Evolutionary conservation across 305 asterid genomes (phyloP).

Genomic region (Fraxinus dipetala): DNA sequence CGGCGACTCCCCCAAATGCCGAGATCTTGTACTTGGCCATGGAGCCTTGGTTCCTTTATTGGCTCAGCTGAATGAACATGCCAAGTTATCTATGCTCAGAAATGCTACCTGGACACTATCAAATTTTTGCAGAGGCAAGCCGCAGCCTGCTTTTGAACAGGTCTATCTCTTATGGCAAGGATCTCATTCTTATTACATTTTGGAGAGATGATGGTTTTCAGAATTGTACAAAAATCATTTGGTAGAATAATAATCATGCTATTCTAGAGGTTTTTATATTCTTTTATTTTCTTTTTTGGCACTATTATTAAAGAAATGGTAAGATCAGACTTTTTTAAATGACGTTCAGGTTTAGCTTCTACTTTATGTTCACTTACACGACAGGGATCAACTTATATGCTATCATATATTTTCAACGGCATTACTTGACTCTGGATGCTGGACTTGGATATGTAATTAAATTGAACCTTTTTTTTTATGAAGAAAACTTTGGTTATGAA

Average conservation of each 20-base stretch:
- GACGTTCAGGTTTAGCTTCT: background rate
- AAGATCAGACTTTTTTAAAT: background rate
- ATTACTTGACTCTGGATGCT: background rate
- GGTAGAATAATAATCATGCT: background rate
- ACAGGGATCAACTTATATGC: background rate
- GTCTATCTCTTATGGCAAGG: conserved; percentile 25
- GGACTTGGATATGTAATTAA: background rate
- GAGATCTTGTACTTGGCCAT: conserved; percentile 77
- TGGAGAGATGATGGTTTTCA: background rate
- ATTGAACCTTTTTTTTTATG: background rate
- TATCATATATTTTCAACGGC: background rate
- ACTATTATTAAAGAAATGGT: background rate
- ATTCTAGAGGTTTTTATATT: background rate
- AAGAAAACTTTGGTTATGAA: conserved; percentile 8
- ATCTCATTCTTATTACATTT: background rate
- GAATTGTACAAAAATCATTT: background rate
- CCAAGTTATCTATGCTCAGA: conserved; percentile 82
- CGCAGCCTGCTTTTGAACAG: conserved; percentile 83
- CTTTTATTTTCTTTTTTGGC: background rate
- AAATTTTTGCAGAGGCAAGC: conserved; percentile 92
- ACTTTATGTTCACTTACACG: background rate
- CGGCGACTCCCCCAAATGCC: conserved; percentile 91
- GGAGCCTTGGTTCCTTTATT: conserved; percentile 77
- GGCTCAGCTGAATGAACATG: conserved; percentile 73
- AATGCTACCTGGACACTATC: conserved; percentile 96